Conservation (phyloP, 345 rosid genomes). For the Triadica sebifera region DNA sequence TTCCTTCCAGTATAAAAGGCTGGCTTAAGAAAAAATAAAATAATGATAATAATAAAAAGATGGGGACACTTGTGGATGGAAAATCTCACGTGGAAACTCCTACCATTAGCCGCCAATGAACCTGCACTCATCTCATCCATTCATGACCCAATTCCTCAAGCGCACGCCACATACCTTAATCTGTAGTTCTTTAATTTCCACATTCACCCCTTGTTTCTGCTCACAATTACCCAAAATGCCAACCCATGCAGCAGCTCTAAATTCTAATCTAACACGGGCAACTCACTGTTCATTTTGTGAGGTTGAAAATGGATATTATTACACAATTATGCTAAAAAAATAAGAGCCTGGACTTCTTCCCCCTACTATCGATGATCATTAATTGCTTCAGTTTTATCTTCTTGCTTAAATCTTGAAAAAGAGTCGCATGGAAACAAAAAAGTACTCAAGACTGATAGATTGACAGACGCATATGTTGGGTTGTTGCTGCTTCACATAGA, state of each 20-base stretch:
- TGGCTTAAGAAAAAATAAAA: too few relatives aligned
- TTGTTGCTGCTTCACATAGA: conserved; percentile 3
- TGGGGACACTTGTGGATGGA: conserved; percentile 37
- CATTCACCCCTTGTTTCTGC: not conserved
- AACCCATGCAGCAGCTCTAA: not conserved
- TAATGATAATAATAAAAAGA: conserved; percentile 3
- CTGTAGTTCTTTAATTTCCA: conserved; percentile 6
- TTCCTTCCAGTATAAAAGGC: too few relatives aligned
- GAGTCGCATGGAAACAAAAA: conserved; percentile 26
- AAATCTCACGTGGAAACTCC: conserved; percentile 27
- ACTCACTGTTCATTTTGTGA: conserved; percentile 15
- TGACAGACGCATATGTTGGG: conserved; percentile 4
- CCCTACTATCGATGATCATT: conserved; percentile 5
- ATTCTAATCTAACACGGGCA: conserved; percentile 15
- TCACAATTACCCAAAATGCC: conserved; percentile 29
- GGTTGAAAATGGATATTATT: conserved; percentile 27
- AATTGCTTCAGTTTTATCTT: conserved; percentile 1
- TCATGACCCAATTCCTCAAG: conserved; percentile 10
- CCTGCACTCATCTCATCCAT: conserved; percentile 32
- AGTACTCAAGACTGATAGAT: conserved; percentile 3
- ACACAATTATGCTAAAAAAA: not conserved
- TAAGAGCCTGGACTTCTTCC: conserved; percentile 13
- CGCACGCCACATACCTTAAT: conserved; percentile 38
- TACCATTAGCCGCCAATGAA: conserved; percentile 27
- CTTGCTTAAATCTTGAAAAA: not conserved